Evolutionary conservation across 495 filamentous ascomycete species (phyloP).

Genomic region (Neurospora tetraspora): DNA sequence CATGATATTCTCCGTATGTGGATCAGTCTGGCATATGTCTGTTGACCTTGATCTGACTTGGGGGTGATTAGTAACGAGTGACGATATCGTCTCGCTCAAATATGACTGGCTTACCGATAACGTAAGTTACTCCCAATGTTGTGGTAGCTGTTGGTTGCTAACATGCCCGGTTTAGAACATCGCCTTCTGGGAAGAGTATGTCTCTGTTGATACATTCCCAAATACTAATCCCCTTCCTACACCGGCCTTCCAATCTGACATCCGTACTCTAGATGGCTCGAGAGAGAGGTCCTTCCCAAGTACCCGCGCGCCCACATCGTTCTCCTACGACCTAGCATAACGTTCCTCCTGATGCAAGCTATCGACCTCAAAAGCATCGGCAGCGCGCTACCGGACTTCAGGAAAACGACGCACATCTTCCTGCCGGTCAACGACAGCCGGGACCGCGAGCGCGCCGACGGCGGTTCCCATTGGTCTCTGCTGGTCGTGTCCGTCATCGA

Average conservation of each 20-base stretch:
- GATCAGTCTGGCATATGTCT: neutral
- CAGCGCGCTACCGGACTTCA: constrained; percentile 69
- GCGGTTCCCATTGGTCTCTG: constrained; percentile 90
- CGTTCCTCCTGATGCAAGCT: constrained; percentile 83
- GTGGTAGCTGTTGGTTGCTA: constrained; percentile 7
- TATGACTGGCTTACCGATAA: constrained; percentile 98
- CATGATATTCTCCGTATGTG: constrained; percentile 35
- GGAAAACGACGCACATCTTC: constrained; percentile 83
- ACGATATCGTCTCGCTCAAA: constrained; percentile 80
- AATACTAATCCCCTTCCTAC: neutral
- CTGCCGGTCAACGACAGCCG: constrained; percentile 88
- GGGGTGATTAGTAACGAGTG: constrained; percentile 34
- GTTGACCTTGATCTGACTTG: constrained; percentile 7
- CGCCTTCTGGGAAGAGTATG: constrained; percentile 96
- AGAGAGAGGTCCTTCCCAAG: constrained; percentile 69
- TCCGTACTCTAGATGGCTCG: constrained; percentile 56
- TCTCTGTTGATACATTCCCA: constrained; percentile 6
- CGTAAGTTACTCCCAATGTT: constrained; percentile 40
- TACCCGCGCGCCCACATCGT: constrained; percentile 76
- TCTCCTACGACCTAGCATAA: constrained; percentile 87
- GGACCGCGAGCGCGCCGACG: constrained; percentile 66
- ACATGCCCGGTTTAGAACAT: constrained; percentile 55
- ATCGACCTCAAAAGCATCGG: constrained; percentile 63
- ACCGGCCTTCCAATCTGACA: constrained; percentile 1
- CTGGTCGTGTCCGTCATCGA: constrained; percentile 84